Evolutionary conservation across 306 rosid species (phyloP).

Genomic region (Cyamopsis tetragonoloba): DNA sequence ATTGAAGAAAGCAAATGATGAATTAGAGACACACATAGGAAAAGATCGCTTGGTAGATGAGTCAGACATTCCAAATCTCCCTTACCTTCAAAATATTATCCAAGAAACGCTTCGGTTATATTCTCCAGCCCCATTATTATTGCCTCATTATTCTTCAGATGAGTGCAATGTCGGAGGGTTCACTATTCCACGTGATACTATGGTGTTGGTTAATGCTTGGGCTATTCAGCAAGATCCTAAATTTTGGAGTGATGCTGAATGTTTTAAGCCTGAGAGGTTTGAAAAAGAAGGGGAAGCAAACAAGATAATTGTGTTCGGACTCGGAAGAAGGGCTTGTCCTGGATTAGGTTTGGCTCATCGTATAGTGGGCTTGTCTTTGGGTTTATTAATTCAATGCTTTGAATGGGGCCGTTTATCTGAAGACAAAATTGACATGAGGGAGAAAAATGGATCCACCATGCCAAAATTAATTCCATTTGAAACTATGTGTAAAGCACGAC

Average conservation of each 20-base stretch:
- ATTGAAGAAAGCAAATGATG: slow-evolving; percentile 37
- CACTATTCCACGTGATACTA: slow-evolving; percentile 38
- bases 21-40: slow-evolving; percentile 31
- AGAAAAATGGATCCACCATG: slow-evolving; percentile 18
- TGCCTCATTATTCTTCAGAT: slow-evolving; percentile 38
- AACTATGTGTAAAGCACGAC: background rate
- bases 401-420: background rate
- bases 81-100: slow-evolving; percentile 38
- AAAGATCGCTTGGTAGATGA: slow-evolving; percentile 36
- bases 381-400: slow-evolving; percentile 18
- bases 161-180: slow-evolving; percentile 39
- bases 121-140: slow-evolving; percentile 38
- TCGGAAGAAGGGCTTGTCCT: slow-evolving; percentile 21
- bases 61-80: slow-evolving; percentile 33
- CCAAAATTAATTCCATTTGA: background rate
- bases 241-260: slow-evolving; percentile 34
- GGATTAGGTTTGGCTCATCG: slow-evolving; percentile 8
- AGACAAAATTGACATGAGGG: slow-evolving; percentile 34
- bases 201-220: slow-evolving; percentile 46
- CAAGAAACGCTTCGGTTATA: slow-evolving; percentile 38
- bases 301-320: slow-evolving; percentile 9
- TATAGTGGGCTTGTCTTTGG: slow-evolving; percentile 2
- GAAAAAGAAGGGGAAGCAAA: slow-evolving; percentile 8
- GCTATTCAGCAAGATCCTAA: slow-evolving; percentile 47
- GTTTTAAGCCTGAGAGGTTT: slow-evolving; percentile 34